These are phyloP conservation scores for Venustampulla echinocandica DNA, from an alignment of 495 filamentous ascomycete genomes.

Conservation along the genomic window DNA sequence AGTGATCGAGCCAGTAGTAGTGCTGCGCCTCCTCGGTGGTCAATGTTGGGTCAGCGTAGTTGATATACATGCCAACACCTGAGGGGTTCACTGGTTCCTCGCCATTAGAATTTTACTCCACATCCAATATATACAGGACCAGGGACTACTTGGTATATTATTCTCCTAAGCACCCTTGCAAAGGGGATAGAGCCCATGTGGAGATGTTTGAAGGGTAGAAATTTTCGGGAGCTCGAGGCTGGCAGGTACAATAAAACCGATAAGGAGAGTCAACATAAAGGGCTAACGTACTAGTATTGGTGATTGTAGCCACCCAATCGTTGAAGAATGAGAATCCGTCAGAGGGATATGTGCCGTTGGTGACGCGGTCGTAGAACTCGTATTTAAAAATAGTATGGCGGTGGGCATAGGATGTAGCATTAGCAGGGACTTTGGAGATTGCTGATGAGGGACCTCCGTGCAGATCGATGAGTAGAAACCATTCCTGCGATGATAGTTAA, in stretches of 20 bases:
- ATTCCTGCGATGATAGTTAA: constrained; percentile 28
- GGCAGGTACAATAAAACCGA: background rate
- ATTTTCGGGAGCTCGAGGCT: no score
- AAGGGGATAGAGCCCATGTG: background rate
- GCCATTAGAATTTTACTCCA: background rate
- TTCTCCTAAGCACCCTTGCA: background rate
- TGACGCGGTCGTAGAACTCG: constrained; percentile 47
- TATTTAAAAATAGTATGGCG: constrained; percentile 49
- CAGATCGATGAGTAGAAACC: constrained; percentile 39
- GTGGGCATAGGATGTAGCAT: constrained; percentile 47
- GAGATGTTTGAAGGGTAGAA: no score
- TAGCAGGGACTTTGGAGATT: constrained; percentile 33
- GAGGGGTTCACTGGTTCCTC: constrained; percentile 24
- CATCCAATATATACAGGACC: background rate
- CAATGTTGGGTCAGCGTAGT: constrained; percentile 56
- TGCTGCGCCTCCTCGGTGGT: constrained; percentile 32
- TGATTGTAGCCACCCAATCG: constrained; percentile 27
- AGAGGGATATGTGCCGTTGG: constrained; percentile 30
- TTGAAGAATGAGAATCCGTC: constrained; percentile 38
- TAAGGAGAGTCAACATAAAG: background rate
- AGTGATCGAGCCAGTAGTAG: constrained; percentile 47
- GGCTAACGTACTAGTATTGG: background rate
- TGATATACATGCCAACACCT: constrained; percentile 51
- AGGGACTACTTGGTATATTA: no score
- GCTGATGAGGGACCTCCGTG: constrained; percentile 37